Percentiles rank a stretch among this genome's conserved stretches.
These are phyloP conservation scores for Brasenia schreberi DNA, from an alignment of 164 flowering plant species.

Conservation along the genomic window DNA sequence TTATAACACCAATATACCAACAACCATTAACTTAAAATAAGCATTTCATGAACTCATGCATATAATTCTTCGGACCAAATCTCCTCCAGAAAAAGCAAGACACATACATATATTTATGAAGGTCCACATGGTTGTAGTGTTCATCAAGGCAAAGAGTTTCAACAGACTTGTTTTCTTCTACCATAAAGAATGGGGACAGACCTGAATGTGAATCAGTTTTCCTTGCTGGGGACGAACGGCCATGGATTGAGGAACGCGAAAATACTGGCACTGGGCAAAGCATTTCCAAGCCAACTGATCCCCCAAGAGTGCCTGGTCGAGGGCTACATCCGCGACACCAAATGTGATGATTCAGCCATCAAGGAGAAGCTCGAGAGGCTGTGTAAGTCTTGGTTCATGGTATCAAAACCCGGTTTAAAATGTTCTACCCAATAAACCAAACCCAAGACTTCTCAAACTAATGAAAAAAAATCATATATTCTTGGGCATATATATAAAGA, in stretches of 20 bases:
- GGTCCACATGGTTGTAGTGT: neutral
- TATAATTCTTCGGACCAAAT: neutral
- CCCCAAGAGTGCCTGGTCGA: constrained; percentile 55
- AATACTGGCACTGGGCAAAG: constrained; percentile 50
- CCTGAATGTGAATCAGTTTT: neutral
- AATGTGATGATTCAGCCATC: constrained; percentile 37
- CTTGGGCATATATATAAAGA: neutral
- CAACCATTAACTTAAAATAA: neutral
- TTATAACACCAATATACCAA: too few relatives aligned
- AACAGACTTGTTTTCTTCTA: too few relatives aligned
- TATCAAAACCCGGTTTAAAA: neutral
- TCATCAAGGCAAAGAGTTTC: too few relatives aligned
- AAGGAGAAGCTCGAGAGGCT: constrained; percentile 56
- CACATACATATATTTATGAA: neutral
- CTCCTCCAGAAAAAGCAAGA: neutral
- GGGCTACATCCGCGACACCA: constrained; percentile 48
- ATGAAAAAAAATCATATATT: neutral
- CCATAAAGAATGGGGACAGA: constrained; percentile 1
- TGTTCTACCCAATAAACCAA: neutral
- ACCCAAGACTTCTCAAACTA: neutral
- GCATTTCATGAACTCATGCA: neutral
- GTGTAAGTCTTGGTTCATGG: constrained; percentile 25
- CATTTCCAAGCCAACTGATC: constrained; percentile 45
- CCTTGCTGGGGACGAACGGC: neutral
- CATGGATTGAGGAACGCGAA: constrained; percentile 41